These are phyloP conservation scores for Fusarium sp. DNA, from an alignment of 2,329 filamentous ascomycete species.

Conservation along the genomic window DNA sequence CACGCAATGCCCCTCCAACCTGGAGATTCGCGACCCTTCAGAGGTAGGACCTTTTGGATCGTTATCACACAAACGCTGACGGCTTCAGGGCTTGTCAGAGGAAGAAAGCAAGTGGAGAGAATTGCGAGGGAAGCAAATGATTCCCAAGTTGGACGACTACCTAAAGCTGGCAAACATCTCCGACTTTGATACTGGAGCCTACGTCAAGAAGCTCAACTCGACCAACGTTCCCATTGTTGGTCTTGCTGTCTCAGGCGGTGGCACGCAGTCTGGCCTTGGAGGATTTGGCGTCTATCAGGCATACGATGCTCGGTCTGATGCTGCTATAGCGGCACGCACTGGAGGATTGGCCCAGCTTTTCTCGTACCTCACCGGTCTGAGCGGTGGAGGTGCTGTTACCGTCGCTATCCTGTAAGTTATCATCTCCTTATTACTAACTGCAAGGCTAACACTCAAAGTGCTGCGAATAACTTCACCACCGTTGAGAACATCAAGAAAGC, in stretches of 20 bases:
- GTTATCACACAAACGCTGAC: accelerated
- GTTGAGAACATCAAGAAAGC: slow-evolving; percentile 24
- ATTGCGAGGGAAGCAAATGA: slow-evolving; percentile 34
- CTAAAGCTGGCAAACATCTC: slow-evolving; percentile 38
- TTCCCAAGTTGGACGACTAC: slow-evolving; percentile 37
- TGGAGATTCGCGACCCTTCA: slow-evolving; percentile 24
- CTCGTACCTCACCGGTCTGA: slow-evolving; percentile 44
- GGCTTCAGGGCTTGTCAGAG: slow-evolving; percentile 37
- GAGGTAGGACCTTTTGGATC: background rate
- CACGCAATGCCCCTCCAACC: slow-evolving; percentile 13
- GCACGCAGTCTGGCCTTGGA: slow-evolving; percentile 46
- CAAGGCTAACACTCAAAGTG: slow-evolving; percentile 9
- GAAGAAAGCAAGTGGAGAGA: slow-evolving; percentile 40
- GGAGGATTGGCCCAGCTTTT: slow-evolving; percentile 44
- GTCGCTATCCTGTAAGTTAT: slow-evolving; percentile 39
- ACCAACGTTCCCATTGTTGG: slow-evolving; percentile 40
- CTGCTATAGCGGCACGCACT: slow-evolving; percentile 30
- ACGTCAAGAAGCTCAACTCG: slow-evolving; percentile 36
- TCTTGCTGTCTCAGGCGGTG: slow-evolving; percentile 44
- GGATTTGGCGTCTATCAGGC: slow-evolving; percentile 47
- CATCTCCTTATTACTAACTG: too few relatives aligned
- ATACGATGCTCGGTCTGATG: slow-evolving; percentile 41
- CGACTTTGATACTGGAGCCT: slow-evolving; percentile 37
- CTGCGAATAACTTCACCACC: slow-evolving; percentile 45
- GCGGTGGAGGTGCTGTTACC: slow-evolving; percentile 45